Percentiles rank a stretch among this genome's conserved stretches.
Conservation (phyloP, 2,329 filamentous ascomycete species). For the Neocucurbitaria cava region DNA sequence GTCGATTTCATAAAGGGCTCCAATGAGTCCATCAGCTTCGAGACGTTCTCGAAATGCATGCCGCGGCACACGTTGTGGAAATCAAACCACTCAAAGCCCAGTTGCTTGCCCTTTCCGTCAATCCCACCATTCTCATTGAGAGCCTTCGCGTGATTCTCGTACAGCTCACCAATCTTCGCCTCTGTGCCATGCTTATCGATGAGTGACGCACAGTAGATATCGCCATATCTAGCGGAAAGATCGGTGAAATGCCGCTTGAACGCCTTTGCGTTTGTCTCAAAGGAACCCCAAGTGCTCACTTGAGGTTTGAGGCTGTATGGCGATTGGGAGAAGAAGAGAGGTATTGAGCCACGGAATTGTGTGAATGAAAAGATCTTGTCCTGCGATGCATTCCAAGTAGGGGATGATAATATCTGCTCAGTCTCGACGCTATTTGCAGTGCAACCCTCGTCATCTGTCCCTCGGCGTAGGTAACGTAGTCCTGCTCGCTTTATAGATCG, state of each 20-base stretch:
- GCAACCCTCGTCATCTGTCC: constrained; percentile 87
- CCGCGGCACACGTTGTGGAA: constrained; percentile 92
- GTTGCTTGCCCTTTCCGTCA: constrained; percentile 54
- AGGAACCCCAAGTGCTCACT: constrained; percentile 81
- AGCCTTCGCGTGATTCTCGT: constrained; percentile 70
- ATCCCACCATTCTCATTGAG: constrained; percentile 68
- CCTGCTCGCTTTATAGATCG: constrained; percentile 86
- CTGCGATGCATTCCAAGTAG: constrained; percentile 66
- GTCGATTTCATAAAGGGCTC: constrained; percentile 71
- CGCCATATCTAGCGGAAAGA: constrained; percentile 73
- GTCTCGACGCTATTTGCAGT: constrained; percentile 93
- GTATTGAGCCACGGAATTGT: constrained; percentile 89
- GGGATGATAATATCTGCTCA: constrained; percentile 84
- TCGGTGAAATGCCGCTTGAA: constrained; percentile 80
- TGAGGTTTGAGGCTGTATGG: constrained; percentile 92
- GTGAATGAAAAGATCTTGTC: constrained; percentile 79
- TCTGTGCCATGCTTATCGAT: constrained; percentile 90
- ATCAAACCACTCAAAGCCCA: constrained; percentile 95
- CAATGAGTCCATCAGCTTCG: constrained; percentile 75
- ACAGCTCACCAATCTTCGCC: constrained; percentile 77
- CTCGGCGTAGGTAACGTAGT: constrained; percentile 85
- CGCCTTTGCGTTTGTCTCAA: constrained; percentile 77
- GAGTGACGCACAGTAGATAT: constrained; percentile 79
- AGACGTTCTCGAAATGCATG: constrained; percentile 98
- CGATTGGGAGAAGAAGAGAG: constrained; percentile 92